Conservation (phyloP, 768 basidiomycete species). For the Chalciporus piperatus region DNA sequence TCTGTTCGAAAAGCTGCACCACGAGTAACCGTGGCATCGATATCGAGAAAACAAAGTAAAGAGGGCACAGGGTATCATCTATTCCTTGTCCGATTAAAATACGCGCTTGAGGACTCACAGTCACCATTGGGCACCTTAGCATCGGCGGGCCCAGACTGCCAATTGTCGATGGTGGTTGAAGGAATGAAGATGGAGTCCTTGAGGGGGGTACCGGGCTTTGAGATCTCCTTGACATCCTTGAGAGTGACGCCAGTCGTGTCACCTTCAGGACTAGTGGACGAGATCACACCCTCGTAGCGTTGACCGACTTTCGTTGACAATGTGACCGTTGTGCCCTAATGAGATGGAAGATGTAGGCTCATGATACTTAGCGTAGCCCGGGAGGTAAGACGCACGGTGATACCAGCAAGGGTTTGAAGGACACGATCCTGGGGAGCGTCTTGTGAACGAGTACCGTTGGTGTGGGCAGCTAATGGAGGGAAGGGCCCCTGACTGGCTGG, state of each 20-base stretch:
- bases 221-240: conserved; percentile 74
- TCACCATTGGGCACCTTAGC: conserved; percentile 67
- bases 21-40: conserved; percentile 16
- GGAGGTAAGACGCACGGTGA: conserved; percentile 54
- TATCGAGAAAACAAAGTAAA: not conserved
- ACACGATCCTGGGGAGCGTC: conserved; percentile 55
- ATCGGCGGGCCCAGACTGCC: conserved; percentile 73
- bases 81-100: not conserved
- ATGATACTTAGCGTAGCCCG: conserved; percentile 8
- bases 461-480: conserved; percentile 42
- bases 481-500: conserved; percentile 36
- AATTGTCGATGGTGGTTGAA: conserved; percentile 68
- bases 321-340: conserved; percentile 77
- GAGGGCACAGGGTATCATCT: not conserved
- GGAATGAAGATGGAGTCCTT: conserved; percentile 71
- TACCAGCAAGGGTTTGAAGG: conserved; percentile 62
- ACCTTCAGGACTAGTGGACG: conserved; percentile 58
- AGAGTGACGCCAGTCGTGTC: conserved; percentile 71
- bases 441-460: conserved; percentile 46
- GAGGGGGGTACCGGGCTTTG: conserved; percentile 61
- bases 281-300: conserved; percentile 74
- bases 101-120: conserved; percentile 44
- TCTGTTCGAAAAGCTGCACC: conserved; percentile 77
- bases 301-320: conserved; percentile 65
- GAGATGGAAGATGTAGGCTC: conserved; percentile 17